Evolutionary conservation across 192 early-diverging fungal genomes (phyloP).

Genomic region (Paraglomus brasilianum): DNA sequence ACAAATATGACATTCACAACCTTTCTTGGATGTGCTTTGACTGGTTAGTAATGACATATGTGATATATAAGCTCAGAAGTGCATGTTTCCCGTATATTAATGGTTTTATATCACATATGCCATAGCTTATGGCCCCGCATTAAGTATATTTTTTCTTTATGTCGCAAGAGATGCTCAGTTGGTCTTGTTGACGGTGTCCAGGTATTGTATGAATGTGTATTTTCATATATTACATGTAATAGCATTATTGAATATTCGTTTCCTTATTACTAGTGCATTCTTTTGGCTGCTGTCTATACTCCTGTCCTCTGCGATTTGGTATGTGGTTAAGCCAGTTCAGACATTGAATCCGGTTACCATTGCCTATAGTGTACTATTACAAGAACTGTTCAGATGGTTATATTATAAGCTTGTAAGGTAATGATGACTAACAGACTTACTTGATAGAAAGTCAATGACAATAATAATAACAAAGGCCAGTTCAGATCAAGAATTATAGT

Average conservation of each 20-base stretch:
- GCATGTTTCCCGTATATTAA: background rate
- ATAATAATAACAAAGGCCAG: background rate
- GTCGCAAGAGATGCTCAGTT: conserved; percentile 67
- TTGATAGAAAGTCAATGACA: too few relatives aligned
- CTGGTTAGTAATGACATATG: conserved; percentile 13
- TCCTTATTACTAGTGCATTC: conserved; percentile 61
- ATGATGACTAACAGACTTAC: conserved; percentile 8
- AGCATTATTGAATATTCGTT: background rate
- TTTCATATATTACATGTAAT: background rate
- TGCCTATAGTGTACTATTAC: conserved; percentile 58
- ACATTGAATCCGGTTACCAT: conserved; percentile 49
- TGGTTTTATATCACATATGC: background rate
- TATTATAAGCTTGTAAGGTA: conserved; percentile 58
- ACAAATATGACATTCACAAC: conserved; percentile 57
- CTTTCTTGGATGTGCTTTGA: conserved; percentile 73
- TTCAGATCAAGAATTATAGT: background rate
- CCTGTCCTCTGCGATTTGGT: conserved; percentile 74
- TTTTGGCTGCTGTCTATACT: conserved; percentile 79
- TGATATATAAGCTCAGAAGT: background rate
- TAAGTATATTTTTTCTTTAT: conserved; percentile 69
- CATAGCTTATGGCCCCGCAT: conserved; percentile 68
- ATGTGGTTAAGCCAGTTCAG: conserved; percentile 43
- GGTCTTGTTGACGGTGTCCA: conserved; percentile 70
- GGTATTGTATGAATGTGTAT: conserved; percentile 38
- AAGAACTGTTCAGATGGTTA: conserved; percentile 68